Evolutionary conservation across 176 grass and related monocot genomes (phyloP).

Genomic region (Zoysia japonica): DNA sequence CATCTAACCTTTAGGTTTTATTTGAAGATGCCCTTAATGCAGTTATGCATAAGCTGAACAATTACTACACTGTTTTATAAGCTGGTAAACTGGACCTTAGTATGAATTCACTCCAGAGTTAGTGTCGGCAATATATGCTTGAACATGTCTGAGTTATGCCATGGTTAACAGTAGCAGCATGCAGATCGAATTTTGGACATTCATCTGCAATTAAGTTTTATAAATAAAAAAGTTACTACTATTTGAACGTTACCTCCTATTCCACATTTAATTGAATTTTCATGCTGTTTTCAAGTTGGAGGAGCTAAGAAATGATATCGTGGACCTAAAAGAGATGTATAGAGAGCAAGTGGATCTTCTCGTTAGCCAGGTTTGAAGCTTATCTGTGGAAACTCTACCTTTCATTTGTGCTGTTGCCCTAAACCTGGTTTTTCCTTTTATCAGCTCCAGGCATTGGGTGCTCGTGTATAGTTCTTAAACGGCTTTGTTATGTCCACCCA

Average conservation of each 20-base stretch:
- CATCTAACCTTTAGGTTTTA: neutral
- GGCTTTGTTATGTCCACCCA: constrained; percentile 4
- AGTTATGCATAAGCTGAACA: neutral
- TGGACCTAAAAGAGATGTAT: constrained; percentile 99
- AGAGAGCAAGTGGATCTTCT: constrained; percentile 99
- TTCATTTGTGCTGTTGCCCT: neutral
- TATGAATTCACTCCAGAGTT: neutral
- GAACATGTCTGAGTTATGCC: neutral
- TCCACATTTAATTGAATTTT: neutral
- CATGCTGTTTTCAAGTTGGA: constrained; percentile 69
- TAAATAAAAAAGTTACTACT: neutral
- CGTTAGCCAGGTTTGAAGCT: constrained; percentile 85
- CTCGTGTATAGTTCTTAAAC: constrained; percentile 41
- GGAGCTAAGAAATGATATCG: constrained; percentile 89
- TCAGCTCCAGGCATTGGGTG: constrained; percentile 56
- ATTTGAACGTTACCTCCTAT: neutral
- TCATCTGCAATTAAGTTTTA: neutral
- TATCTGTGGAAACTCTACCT: neutral
- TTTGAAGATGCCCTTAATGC: neutral
- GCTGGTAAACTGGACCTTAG: neutral
- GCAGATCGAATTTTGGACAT: neutral
- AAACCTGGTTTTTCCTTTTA: neutral
- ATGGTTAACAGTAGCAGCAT: neutral
- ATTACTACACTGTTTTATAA: constrained; percentile 1
- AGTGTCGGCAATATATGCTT: neutral